phyloP scores from a whole-genome alignment of 2,329 filamentous ascomycete genomes.

The Dryadomyces sulphureus region DNA sequence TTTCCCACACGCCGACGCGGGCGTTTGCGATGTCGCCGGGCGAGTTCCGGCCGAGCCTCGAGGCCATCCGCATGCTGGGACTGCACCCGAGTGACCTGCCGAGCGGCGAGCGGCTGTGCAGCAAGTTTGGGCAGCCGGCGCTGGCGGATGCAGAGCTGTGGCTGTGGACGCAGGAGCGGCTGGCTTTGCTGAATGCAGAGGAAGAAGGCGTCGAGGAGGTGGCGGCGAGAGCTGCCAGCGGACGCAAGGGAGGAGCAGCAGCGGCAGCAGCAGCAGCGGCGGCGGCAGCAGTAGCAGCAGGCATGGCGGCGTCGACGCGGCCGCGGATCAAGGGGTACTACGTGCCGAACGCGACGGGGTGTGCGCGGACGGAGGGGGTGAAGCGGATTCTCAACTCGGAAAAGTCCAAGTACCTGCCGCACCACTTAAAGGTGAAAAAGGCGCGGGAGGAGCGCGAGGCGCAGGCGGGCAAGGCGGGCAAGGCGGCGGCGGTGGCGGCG shows the following conservation, averaged over 20 bases:
- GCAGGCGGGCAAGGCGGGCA: constrained; percentile 47
- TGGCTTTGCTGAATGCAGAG: constrained; percentile 38
- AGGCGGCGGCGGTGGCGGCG: constrained; percentile 52
- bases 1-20: constrained; percentile 30
- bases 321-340: constrained; percentile 52
- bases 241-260: neutral
- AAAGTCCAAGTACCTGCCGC: constrained; percentile 94
- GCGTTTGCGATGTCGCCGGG: constrained; percentile 28
- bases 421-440: constrained; percentile 91
- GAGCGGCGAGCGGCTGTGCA: constrained; percentile 31
- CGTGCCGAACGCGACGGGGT: constrained; percentile 71
- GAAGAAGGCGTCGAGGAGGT: constrained; percentile 7
- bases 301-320: neutral
- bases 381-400: constrained; percentile 95
- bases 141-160: constrained; percentile 38
- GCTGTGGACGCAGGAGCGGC: constrained; percentile 41
- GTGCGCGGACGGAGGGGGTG: constrained; percentile 79
- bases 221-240: constrained; percentile 2
- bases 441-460: constrained; percentile 83
- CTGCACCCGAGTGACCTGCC: constrained; percentile 31
- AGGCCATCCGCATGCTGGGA: constrained; percentile 27
- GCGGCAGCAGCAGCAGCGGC: constrained; percentile 8
- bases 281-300: constrained; percentile 15
- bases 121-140: constrained; percentile 24
- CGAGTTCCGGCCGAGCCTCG: constrained; percentile 29